Conservation (phyloP, 208 protist genomes). For the Willaertia magna region DNA sequence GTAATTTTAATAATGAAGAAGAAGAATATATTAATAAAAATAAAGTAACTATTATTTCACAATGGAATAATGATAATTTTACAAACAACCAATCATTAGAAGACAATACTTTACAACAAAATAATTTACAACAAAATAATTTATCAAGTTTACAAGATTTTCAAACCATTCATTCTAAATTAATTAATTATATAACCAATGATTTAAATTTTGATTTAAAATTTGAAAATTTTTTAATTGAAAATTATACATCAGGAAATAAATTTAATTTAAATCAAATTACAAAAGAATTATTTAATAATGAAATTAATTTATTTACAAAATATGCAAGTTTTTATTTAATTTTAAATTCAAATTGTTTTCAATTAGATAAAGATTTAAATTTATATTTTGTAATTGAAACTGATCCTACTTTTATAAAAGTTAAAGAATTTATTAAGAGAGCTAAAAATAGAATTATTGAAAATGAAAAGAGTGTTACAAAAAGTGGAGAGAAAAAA, state of each 20-base stretch:
- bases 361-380: not conserved
- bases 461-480: not conserved
- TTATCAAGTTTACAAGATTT: no score
- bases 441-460: not conserved
- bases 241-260: not conserved
- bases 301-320: not conserved
- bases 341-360: not conserved
- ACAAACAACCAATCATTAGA: no score
- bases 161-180: no score
- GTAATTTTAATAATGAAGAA: no score
- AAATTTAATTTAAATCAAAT: not conserved
- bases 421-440: not conserved
- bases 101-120: no score
- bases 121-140: no score
- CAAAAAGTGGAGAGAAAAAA: not conserved
- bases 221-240: not conserved
- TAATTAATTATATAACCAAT: no score
- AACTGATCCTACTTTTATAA: not conserved
- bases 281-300: not conserved
- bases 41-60: no score
- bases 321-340: not conserved
- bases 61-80: no score
- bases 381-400: not conserved
- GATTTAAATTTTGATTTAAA: not conserved
- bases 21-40: no score